Conservation (phyloP, 2,329 filamentous ascomycete species). For the Didymella lethalis region DNA sequence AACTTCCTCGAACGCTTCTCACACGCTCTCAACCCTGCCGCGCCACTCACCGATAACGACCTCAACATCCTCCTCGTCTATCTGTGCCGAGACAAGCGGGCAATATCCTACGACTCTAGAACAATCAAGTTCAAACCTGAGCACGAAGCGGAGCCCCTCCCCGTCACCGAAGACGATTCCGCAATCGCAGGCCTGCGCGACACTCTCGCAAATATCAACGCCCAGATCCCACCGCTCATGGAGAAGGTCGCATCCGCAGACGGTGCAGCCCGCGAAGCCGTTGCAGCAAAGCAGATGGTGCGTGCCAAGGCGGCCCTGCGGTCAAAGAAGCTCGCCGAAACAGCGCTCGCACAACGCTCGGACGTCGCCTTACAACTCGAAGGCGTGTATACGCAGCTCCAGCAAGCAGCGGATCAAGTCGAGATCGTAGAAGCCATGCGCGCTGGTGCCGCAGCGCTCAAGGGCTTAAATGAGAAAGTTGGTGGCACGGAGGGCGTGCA, state of each 20-base stretch:
- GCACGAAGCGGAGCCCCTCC: slow-evolving; percentile 51
- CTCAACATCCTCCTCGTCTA: slow-evolving; percentile 73
- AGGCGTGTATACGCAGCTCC: slow-evolving; percentile 80
- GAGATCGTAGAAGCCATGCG: slow-evolving; percentile 85
- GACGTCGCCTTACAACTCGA: slow-evolving; percentile 82
- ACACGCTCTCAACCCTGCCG: slow-evolving; percentile 35
- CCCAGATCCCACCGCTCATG: slow-evolving; percentile 71
- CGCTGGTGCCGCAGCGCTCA: slow-evolving; percentile 75
- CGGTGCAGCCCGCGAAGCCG: slow-evolving; percentile 70
- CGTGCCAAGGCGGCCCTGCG: slow-evolving; percentile 80
- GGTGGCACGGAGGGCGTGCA: slow-evolving; percentile 81
- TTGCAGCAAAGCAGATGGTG: slow-evolving; percentile 75
- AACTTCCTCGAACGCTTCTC: slow-evolving; percentile 48
- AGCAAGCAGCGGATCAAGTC: slow-evolving; percentile 85
- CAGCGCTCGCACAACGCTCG: slow-evolving; percentile 73
- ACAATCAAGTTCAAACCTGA: slow-evolving; percentile 71
- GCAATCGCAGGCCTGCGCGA: slow-evolving; percentile 82
- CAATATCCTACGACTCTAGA: slow-evolving; percentile 80
- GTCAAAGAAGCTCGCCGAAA: slow-evolving; percentile 82
- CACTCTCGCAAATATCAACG: slow-evolving; percentile 72
- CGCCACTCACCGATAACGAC: slow-evolving; percentile 61
- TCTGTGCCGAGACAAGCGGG: slow-evolving; percentile 68
- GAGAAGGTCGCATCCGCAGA: slow-evolving; percentile 60
- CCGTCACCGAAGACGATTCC: slow-evolving; percentile 78
- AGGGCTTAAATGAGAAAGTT: slow-evolving; percentile 75